Evolutionary conservation across 805 yeast genomes (phyloP).

Genomic region (Ogataea pini): DNA sequence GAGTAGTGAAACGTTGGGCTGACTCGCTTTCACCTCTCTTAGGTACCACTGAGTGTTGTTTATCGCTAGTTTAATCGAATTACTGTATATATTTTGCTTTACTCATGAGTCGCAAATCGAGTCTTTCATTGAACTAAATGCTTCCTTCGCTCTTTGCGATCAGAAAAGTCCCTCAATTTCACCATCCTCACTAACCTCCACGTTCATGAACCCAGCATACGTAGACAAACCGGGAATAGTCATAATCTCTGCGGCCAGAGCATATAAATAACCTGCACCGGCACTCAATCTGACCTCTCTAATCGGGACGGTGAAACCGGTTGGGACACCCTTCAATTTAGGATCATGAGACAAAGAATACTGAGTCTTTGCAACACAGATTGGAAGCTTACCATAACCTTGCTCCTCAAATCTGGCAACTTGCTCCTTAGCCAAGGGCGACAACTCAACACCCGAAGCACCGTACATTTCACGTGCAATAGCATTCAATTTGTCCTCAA

Average conservation of each 20-base stretch:
- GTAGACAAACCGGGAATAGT: slow-evolving; percentile 88
- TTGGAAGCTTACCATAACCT: slow-evolving; percentile 77
- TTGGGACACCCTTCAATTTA: slow-evolving; percentile 78
- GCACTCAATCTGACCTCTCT: slow-evolving; percentile 83
- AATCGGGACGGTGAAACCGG: slow-evolving; percentile 76
- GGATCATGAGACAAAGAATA: slow-evolving; percentile 85
- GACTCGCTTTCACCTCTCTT: too few species aligned
- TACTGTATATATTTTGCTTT: too few species aligned
- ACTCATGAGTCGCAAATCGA: background rate
- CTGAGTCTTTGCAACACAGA: slow-evolving; percentile 85
- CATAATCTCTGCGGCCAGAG: slow-evolving; percentile 82
- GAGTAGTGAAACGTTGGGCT: too few species aligned
- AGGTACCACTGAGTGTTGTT: too few species aligned
- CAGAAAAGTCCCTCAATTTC: slow-evolving; percentile 80
- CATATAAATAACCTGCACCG: slow-evolving; percentile 85
- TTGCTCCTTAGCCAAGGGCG: slow-evolving; percentile 68
- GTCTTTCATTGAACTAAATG: background rate
- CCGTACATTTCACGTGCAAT: slow-evolving; percentile 80
- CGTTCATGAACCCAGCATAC: slow-evolving; percentile 84
- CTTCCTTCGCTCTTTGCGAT: slow-evolving; percentile 2
- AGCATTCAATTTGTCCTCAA: slow-evolving; percentile 65
- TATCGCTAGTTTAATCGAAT: too few species aligned
- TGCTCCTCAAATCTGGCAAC: slow-evolving; percentile 67
- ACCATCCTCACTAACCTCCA: slow-evolving; percentile 77
- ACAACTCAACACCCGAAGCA: slow-evolving; percentile 68